Conservation (phyloP, 257 asterid species). For the Fraxinus quadrangulata region DNA sequence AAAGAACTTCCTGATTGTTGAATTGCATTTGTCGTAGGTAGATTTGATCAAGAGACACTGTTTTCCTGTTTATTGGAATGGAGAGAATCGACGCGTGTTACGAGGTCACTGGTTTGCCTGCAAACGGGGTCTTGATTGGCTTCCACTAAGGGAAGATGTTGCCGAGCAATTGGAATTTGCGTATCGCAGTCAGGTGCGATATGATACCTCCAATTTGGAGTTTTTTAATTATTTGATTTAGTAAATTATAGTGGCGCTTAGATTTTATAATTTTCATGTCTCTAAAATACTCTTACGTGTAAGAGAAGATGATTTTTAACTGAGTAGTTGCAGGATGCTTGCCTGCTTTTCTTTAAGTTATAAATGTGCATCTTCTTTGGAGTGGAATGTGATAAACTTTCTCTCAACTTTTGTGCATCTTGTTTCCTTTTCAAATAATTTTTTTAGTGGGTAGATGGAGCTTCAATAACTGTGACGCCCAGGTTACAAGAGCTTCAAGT, state of each 20-base stretch:
- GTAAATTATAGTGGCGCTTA: not conserved
- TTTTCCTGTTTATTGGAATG: conserved; percentile 97
- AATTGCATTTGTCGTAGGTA: conserved; percentile 51
- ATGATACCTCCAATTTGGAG: not conserved
- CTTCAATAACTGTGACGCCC: not conserved
- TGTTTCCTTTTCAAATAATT: not conserved
- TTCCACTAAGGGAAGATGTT: conserved; percentile 92
- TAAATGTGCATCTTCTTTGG: not conserved
- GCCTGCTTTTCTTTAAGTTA: not conserved
- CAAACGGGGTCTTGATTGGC: conserved; percentile 96
- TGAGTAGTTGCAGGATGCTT: not conserved
- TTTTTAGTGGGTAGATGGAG: conserved; percentile 8
- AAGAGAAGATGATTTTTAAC: not conserved
- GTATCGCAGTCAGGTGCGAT: conserved; percentile 57
- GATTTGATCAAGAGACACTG: conserved; percentile 89
- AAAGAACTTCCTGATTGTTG: conserved; percentile 4
- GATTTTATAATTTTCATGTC: not conserved
- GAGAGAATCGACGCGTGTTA: conserved; percentile 85
- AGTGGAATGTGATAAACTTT: not conserved
- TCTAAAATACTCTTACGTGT: not conserved
- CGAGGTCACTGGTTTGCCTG: conserved; percentile 99
- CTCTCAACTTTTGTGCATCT: conserved; percentile 6
- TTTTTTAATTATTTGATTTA: not conserved
- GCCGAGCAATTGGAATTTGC: conserved; percentile 98
- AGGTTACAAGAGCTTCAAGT: too few species aligned